Evolutionary conservation across 805 yeast species (phyloP).

Genomic region (Candida nonsorbophila): DNA sequence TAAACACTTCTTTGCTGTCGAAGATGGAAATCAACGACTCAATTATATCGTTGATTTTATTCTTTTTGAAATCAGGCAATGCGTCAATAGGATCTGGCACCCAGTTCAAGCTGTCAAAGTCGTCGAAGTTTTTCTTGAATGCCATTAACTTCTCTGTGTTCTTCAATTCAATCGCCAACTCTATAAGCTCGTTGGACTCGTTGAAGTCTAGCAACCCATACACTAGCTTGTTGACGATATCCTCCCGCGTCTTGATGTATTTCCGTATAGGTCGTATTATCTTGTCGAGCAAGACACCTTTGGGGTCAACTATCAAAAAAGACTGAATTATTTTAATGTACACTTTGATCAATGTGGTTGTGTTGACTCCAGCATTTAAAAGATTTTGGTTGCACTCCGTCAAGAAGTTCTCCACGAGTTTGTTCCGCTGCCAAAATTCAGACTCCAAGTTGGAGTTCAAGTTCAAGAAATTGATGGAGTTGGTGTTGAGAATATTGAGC

Average conservation of each 20-base stretch:
- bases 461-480: slow-evolving; percentile 1
- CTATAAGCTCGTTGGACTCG: slow-evolving; percentile 39
- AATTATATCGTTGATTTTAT: slow-evolving; percentile 58
- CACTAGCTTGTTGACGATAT: slow-evolving; percentile 66
- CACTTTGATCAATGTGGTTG: slow-evolving; percentile 61
- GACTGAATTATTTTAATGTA: slow-evolving; percentile 70
- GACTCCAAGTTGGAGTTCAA: slow-evolving; percentile 9
- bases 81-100: slow-evolving; percentile 87
- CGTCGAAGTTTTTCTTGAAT: slow-evolving; percentile 24
- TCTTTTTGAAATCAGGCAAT: slow-evolving; percentile 71
- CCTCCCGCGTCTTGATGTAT: slow-evolving; percentile 67
- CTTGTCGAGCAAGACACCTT: slow-evolving; percentile 75
- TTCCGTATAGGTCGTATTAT: slow-evolving; percentile 72
- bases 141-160: slow-evolving; percentile 9
- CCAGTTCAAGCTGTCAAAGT: slow-evolving; percentile 55
- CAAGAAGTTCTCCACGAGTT: slow-evolving; percentile 48
- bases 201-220: slow-evolving; percentile 57
- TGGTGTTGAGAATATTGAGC: slow-evolving; percentile 1
- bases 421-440: slow-evolving; percentile 42
- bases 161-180: slow-evolving; percentile 50
- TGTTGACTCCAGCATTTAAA: slow-evolving; percentile 77
- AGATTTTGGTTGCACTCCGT: slow-evolving; percentile 39
- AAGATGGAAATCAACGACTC: slow-evolving; percentile 68
- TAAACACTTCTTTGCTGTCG: slow-evolving; percentile 62
- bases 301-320: slow-evolving; percentile 74